Evolutionary conservation across 441 rosid species (phyloP).

Genomic region (Lepidium campestre): DNA sequence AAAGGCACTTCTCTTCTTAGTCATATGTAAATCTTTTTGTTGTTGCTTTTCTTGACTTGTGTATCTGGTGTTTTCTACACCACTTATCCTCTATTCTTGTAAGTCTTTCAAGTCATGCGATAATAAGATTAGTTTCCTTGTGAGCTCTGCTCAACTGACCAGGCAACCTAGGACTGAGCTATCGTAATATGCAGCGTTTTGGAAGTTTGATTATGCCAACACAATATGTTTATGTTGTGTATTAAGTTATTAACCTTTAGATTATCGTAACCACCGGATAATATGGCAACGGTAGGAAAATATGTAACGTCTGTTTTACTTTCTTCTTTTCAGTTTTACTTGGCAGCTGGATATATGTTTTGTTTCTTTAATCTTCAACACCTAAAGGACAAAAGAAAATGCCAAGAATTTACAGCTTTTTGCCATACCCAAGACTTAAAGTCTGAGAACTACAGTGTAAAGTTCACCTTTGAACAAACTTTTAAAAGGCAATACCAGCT

Average conservation of each 20-base stretch:
- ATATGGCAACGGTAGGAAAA: no score
- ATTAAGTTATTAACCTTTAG: no score
- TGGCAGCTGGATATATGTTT: neutral
- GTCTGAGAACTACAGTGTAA: neutral
- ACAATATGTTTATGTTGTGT: neutral
- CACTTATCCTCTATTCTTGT: neutral
- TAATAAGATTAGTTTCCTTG: neutral
- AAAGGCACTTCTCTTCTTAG: neutral
- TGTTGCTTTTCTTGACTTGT: constrained; percentile 8
- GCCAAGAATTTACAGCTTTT: neutral
- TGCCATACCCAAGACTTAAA: neutral
- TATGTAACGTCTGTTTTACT: no score
- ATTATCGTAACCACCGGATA: no score
- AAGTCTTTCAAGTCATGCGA: neutral
- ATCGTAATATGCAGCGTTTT: neutral
- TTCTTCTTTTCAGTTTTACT: neutral
- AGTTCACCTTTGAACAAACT: no score
- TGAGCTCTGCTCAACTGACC: neutral
- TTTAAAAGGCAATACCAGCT: neutral
- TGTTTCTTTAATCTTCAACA: neutral
- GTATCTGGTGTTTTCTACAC: neutral
- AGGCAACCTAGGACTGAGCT: neutral
- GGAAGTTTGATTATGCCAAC: neutral
- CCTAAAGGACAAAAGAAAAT: neutral
- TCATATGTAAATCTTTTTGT: constrained; percentile 13